These are phyloP conservation scores for Pisolithus albus DNA, from an alignment of 768 basidiomycete genomes.

Conservation along the genomic window DNA sequence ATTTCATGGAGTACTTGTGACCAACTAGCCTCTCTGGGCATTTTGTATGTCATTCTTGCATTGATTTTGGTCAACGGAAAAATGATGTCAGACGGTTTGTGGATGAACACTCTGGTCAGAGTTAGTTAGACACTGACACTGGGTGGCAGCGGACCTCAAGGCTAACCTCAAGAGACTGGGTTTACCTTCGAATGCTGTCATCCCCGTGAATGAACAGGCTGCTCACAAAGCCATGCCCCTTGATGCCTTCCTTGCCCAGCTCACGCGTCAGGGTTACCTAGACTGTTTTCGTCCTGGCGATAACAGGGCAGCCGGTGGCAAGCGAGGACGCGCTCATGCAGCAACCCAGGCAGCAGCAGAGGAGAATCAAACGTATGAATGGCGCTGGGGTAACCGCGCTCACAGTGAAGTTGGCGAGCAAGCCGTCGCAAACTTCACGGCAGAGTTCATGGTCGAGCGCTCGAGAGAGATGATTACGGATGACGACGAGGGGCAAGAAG, in stretches of 20 bases:
- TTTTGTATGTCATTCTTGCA: conserved; percentile 76
- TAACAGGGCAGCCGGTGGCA: conserved; percentile 37
- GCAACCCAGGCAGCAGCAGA: conserved; percentile 33
- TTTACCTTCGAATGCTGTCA: conserved; percentile 40
- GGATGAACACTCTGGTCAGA: conserved; percentile 18
- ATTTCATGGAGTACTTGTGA: conserved; percentile 66
- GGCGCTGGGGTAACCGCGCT: conserved; percentile 83
- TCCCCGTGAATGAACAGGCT: conserved; percentile 48
- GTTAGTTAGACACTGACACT: neutral
- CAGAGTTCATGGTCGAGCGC: conserved; percentile 66
- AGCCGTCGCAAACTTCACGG: conserved; percentile 67
- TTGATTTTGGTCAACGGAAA: conserved; percentile 79
- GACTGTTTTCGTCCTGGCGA: conserved; percentile 57
- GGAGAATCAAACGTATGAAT: conserved; percentile 43
- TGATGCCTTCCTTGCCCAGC: conserved; percentile 56
- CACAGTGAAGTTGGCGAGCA: conserved; percentile 79
- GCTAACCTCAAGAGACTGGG: conserved; percentile 62
- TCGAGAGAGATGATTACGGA: conserved; percentile 23
- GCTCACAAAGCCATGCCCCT: conserved; percentile 48
- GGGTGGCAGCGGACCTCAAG: conserved; percentile 59
- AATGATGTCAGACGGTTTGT: conserved; percentile 62
- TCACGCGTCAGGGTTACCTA: conserved; percentile 71
- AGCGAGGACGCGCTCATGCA: conserved; percentile 47
- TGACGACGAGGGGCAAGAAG: conserved; percentile 24
- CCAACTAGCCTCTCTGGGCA: conserved; percentile 61